These are phyloP conservation scores for Solanum paucissectum DNA, from an alignment of 257 asterid genomes.

Conservation along the genomic window DNA sequence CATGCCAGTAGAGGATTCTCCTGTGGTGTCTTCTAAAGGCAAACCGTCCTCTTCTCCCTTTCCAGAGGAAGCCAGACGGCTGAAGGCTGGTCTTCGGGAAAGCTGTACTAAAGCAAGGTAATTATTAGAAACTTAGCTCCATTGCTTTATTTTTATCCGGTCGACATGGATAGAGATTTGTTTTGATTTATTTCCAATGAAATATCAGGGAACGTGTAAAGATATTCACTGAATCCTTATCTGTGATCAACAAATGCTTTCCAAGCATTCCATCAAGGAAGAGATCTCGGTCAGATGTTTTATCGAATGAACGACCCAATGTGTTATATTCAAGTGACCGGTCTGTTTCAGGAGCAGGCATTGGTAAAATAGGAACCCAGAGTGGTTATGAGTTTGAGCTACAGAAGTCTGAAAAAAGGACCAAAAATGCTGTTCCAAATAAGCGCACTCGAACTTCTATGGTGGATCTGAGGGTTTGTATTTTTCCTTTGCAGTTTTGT, in stretches of 20 bases:
- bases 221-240: conserved; percentile 70
- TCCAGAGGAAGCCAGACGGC: conserved; percentile 73
- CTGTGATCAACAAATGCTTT: conserved; percentile 76
- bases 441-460: conserved; percentile 92
- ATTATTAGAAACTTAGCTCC: background rate
- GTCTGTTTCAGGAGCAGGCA: conserved; percentile 39
- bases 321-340: conserved; percentile 52
- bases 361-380: conserved; percentile 53
- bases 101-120: conserved; percentile 83
- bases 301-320: conserved; percentile 60
- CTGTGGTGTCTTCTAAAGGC: conserved; percentile 44
- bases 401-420: conserved; percentile 64
- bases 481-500: background rate
- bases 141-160: background rate
- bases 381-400: conserved; percentile 65
- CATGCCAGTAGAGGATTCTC: conserved; percentile 57
- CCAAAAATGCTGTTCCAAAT: conserved; percentile 51
- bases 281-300: conserved; percentile 70
- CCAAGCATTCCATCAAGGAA: conserved; percentile 70
- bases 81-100: conserved; percentile 60
- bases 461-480: conserved; percentile 64
- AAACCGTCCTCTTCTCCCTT: conserved; percentile 47
- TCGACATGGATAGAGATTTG: background rate
- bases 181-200: background rate
- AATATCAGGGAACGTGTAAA: conserved; percentile 77